Conservation (phyloP, 805 yeast genomes). For the Lipomyces lipofer region DNA sequence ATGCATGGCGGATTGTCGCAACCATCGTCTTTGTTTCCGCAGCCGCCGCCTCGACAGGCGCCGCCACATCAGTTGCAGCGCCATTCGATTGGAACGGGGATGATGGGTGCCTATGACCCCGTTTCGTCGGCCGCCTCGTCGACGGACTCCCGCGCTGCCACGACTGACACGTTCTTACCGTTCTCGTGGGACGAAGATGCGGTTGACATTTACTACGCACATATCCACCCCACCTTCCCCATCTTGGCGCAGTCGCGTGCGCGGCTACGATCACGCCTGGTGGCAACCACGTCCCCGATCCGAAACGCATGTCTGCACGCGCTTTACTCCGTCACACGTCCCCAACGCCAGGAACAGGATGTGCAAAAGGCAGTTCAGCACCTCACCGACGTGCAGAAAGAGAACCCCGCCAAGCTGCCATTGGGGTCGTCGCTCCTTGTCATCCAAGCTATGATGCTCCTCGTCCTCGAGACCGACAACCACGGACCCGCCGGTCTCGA, state of each 20-base stretch:
- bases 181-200: slow-evolving; percentile 35
- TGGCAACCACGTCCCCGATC: slow-evolving; percentile 33
- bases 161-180: slow-evolving; percentile 6
- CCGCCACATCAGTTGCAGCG: slow-evolving; percentile 8
- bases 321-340: slow-evolving; percentile 23
- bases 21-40: background rate
- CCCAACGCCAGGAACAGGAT: slow-evolving; percentile 9
- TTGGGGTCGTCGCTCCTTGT: slow-evolving; percentile 34
- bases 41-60: background rate
- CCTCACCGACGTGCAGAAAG: slow-evolving; percentile 21
- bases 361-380: slow-evolving; percentile 19
- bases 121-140: background rate
- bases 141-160: background rate
- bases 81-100: slow-evolving; percentile 18
- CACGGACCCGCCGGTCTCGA: slow-evolving; percentile 23
- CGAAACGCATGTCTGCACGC: slow-evolving; percentile 36
- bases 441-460: slow-evolving; percentile 39
- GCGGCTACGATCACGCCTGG: slow-evolving; percentile 37
- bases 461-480: slow-evolving; percentile 37
- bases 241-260: slow-evolving; percentile 41
- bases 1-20: background rate
- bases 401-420: background rate
- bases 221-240: slow-evolving; percentile 44
- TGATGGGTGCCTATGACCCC: slow-evolving; percentile 8
- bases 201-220: slow-evolving; percentile 42